Conservation (phyloP, 2,329 filamentous ascomycete species). For the Drechslera avenae region DNA sequence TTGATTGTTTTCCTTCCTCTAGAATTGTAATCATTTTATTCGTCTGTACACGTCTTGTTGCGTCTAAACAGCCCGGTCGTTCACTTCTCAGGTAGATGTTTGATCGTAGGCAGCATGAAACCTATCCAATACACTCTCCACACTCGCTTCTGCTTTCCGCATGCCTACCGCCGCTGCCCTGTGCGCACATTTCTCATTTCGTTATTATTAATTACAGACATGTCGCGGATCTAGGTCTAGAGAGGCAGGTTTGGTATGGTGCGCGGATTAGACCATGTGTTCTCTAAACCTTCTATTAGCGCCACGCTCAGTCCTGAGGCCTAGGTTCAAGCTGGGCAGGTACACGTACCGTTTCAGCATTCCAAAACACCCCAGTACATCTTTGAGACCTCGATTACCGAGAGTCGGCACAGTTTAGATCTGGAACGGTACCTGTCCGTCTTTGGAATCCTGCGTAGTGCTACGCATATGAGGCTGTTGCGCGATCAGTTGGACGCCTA, state of each 20-base stretch:
- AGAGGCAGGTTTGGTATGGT: too few species aligned
- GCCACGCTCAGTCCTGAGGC: neutral
- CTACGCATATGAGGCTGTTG: too few species aligned
- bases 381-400: conserved; percentile 6
- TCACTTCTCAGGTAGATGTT: neutral
- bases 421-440: conserved; percentile 2
- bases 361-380: conserved; percentile 9
- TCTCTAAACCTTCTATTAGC: neutral
- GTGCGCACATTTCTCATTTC: neutral
- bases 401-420: conserved; percentile 6
- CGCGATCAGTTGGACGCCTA: too few species aligned
- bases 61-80: too few species aligned
- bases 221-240: too few species aligned
- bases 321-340: neutral
- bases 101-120: neutral
- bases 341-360: conserved; percentile 15
- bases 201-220: too few species aligned
- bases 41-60: neutral
- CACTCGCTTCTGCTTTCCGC: too few species aligned
- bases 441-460: too few species aligned
- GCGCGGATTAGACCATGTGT: neutral
- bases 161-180: too few species aligned
- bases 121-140: too few species aligned
- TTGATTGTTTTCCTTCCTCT: neutral
- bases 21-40: neutral